Base-by-base conservation (phyloP, 2,329 filamentous ascomycete genomes). In the Pseudogymnoascus sp. region DNA sequence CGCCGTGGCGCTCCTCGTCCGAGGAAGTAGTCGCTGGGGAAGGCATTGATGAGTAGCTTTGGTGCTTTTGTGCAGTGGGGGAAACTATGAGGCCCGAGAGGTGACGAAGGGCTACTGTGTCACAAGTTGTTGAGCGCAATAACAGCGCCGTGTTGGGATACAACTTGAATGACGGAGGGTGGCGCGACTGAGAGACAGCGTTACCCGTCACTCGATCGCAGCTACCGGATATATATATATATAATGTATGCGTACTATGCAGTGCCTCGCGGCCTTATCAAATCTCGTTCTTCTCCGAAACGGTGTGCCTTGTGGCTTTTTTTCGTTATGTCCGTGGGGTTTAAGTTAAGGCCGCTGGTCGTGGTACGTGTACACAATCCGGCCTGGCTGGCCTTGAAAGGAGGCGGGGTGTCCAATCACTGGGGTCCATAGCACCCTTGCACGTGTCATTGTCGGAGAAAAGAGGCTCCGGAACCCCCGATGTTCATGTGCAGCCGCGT, bases 131-230 rank as follows among this genome's bases (percentile, higher is more conserved):
- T 65, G 69, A 69, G 70, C 72, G 71, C 71, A 72, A 61, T 41
- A 72, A 59, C 35, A 72, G 70, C 71, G 70, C 71, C 61, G 72
- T 64, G 63, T 70, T 64, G 66, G 68, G 66, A 67, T 69, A 68
- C 75, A 78, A 74, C 61, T 71, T 76, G 72, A 71, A 67, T 59
- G 63, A 65, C 50, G 50, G 26, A 33, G 28, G 50, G 61, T 43
- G 37, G 41, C 37, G 26, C 33, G 46, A 60, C 37, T 60, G 70
- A 68, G 69, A 71, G 65, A 65, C 64, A 66, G 66, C 19, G 28
- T 46, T 56, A 19, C 28, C 50, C 12, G 50, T 56, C 50, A 56
- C 50, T 56, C 50, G 35, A 56, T 56, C 50, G 50, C 50, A 28
- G 35, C 62, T 64, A 63, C 66, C 71, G 66, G 69, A 43, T 50